Conservation (phyloP, 2,329 filamentous ascomycete genomes). For the Sarocladiaceae sp. region DNA sequence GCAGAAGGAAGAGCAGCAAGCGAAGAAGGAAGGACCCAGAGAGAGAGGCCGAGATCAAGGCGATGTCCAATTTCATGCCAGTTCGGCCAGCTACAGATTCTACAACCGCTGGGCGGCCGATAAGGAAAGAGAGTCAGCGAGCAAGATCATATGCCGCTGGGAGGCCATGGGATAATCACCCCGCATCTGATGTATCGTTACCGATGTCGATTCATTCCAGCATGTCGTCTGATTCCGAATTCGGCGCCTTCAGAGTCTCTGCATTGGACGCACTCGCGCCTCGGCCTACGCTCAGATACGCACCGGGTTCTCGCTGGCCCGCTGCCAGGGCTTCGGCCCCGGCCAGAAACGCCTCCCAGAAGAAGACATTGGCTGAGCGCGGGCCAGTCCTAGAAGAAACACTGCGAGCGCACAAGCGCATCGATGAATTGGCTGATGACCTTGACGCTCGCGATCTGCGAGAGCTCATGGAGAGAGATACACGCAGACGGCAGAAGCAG, state of each 20-base stretch:
- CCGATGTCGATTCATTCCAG: slow-evolving; percentile 71
- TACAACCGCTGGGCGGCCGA: slow-evolving; percentile 52
- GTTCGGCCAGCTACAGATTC: slow-evolving; percentile 55
- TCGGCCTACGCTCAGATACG: slow-evolving; percentile 73
- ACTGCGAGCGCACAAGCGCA: slow-evolving; percentile 53
- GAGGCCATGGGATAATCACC: slow-evolving; percentile 49
- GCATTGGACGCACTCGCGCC: slow-evolving; percentile 76
- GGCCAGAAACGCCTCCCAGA: slow-evolving; percentile 42
- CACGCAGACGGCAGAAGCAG: slow-evolving; percentile 71
- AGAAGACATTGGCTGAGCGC: slow-evolving; percentile 44
- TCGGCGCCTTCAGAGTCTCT: slow-evolving; percentile 69
- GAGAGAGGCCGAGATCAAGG: slow-evolving; percentile 81
- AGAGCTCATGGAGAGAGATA: slow-evolving; percentile 85
- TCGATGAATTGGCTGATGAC: slow-evolving; percentile 73
- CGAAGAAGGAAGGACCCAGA: slow-evolving; percentile 67
- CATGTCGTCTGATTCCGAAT: slow-evolving; percentile 68
- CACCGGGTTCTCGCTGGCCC: slow-evolving; percentile 55
- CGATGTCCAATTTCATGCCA: slow-evolving; percentile 68
- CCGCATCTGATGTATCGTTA: slow-evolving; percentile 67
- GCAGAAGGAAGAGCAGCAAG: slow-evolving; percentile 69
- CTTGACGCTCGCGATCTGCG: slow-evolving; percentile 78
- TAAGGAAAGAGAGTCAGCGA: slow-evolving; percentile 60
- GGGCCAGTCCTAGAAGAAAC: slow-evolving; percentile 55
- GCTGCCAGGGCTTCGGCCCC: slow-evolving; percentile 38
- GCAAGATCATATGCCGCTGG: slow-evolving; percentile 23